Percentiles rank a stretch among this genome's conserved stretches.
phyloP scores from a whole-genome alignment of 2,329 filamentous ascomycete species.

The Botrytis tulipae region DNA sequence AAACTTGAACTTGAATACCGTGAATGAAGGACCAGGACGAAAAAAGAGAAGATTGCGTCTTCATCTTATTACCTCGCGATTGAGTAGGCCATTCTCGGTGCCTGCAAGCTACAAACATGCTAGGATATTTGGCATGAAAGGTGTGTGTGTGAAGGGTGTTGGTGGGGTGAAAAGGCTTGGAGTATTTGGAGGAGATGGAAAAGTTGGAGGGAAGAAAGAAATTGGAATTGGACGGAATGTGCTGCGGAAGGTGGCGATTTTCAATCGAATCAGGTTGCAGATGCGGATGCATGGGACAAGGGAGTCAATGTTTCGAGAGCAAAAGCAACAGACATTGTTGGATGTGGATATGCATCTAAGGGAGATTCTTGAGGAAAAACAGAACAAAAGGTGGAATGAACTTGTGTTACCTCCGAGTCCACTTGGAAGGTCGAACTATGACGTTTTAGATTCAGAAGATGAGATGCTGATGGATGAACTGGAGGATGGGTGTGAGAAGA shows the following conservation, averaged over 20 bases:
- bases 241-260: conserved; percentile 62
- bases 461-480: conserved; percentile 22
- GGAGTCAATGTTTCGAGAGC: conserved; percentile 29
- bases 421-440: conserved; percentile 39
- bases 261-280: conserved; percentile 57
- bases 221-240: conserved; percentile 42
- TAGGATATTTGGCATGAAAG: conserved; percentile 61
- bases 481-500: conserved; percentile 23
- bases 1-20: conserved; percentile 19
- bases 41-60: conserved; percentile 68
- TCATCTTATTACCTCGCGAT: conserved; percentile 64
- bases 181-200: not conserved
- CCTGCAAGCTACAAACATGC: conserved; percentile 53
- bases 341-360: conserved; percentile 24
- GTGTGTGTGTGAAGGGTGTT: conserved; percentile 41
- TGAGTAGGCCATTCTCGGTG: conserved; percentile 66
- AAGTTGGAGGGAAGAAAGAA: conserved; percentile 43
- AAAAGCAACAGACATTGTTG: conserved; percentile 10
- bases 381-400: conserved; percentile 34
- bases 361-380: conserved; percentile 33
- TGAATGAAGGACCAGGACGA: conserved; percentile 33
- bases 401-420: conserved; percentile 36
- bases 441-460: conserved; percentile 39
- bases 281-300: conserved; percentile 43
- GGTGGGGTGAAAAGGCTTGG: conserved; percentile 35